Conservation (phyloP, 164 flowering plant genomes). For the Vitis rotundifolia region DNA sequence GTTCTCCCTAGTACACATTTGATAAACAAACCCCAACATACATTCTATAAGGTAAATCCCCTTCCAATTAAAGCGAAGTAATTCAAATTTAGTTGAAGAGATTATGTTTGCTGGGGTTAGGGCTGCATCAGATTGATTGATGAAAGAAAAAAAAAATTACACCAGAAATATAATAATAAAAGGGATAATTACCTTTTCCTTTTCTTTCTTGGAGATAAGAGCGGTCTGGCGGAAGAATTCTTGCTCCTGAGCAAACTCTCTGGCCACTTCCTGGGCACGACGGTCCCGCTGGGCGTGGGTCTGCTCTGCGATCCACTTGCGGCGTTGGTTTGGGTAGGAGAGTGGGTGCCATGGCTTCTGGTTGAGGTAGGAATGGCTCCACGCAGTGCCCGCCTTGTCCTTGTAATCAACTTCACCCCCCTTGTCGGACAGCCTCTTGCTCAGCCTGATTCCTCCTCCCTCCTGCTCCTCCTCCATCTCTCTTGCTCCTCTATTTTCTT, state of each 20-base stretch:
- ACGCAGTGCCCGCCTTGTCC: conserved; percentile 85
- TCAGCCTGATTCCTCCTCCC: conserved; percentile 47
- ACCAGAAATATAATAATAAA: no score
- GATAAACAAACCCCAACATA: no score
- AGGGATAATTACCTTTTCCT: conserved; percentile 61
- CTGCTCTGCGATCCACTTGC: conserved; percentile 98
- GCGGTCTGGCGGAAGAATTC: conserved; percentile 87
- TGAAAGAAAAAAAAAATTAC: not conserved
- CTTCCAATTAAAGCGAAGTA: no score
- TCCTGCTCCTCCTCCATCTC: conserved; percentile 44
- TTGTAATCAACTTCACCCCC: conserved; percentile 83
- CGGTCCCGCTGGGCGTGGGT: conserved; percentile 68
- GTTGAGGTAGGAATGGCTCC: conserved; percentile 90
- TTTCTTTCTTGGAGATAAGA: conserved; percentile 80
- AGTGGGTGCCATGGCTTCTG: conserved; percentile 99
- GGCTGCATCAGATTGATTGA: no score
- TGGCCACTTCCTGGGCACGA: conserved; percentile 77
- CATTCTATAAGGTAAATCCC: no score
- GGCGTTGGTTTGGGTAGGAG: conserved; percentile 96
- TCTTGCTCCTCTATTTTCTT: conserved; percentile 10
- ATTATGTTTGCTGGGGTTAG: no score
- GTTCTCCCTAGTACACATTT: no score
- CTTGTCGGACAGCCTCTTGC: conserved; percentile 56
- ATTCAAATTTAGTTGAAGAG: no score
- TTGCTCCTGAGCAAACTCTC: conserved; percentile 98